These are phyloP conservation scores for Rhodamnia argentea DNA, from an alignment of 345 rosid species.

Conservation along the genomic window DNA sequence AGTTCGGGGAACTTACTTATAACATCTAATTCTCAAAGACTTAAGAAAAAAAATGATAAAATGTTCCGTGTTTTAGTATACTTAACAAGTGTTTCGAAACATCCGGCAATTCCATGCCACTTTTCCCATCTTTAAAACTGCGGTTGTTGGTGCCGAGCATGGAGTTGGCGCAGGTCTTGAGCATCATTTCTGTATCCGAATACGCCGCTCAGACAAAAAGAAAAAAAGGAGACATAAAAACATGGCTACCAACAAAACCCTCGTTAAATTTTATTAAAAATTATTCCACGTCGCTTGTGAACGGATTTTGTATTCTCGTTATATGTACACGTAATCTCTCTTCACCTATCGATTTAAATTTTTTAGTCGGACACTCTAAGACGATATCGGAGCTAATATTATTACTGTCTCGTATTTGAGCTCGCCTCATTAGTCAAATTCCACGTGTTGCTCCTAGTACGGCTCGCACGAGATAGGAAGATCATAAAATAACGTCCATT, in stretches of 20 bases:
- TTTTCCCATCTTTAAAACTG: not conserved
- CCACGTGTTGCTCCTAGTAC: too few relatives aligned
- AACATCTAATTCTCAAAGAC: not conserved
- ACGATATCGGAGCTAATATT: not conserved
- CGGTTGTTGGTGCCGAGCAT: not conserved
- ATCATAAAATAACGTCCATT: not conserved
- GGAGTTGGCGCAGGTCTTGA: not conserved
- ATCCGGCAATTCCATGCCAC: not conserved
- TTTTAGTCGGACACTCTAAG: fast-evolving
- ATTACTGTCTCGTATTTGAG: fast-evolving
- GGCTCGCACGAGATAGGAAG: too few relatives aligned
- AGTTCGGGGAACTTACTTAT: not conserved
- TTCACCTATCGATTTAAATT: not conserved
- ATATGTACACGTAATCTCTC: fast-evolving
- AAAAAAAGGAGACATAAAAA: not conserved
- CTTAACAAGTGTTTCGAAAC: not conserved
- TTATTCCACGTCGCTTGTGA: not conserved
- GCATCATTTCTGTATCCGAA: not conserved
- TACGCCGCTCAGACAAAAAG: not conserved
- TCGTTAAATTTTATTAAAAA: not conserved
- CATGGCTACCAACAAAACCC: not conserved
- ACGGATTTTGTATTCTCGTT: fast-evolving
- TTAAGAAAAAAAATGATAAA: not conserved
- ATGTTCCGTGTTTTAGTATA: not conserved
- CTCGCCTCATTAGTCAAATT: too few relatives aligned